Evolutionary conservation across 768 basidiomycete species (phyloP), one percentile per base, ranked within the genome.

Genomic region (Leccinum olivaceopallidum): DNA sequence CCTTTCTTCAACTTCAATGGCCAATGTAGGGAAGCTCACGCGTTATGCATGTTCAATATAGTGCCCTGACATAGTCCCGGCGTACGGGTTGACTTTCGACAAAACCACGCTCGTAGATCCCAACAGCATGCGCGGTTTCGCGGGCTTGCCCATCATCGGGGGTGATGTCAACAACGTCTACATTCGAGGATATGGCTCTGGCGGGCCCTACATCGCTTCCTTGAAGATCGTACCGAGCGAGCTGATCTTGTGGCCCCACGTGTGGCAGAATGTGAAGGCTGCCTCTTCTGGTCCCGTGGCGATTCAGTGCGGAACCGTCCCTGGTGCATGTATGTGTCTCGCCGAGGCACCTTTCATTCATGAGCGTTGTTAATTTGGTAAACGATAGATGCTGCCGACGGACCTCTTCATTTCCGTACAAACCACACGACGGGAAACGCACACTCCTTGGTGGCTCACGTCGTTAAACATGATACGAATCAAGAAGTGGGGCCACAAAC

Each of bases 361-460:
- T 7, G 49, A 24, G 26, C 8, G 14, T 4, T 13, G 13, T 28
- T 44, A 0, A 61, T 47, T 32, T 47, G 7, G 6, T 18, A 20
- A 36, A 37, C 37, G 18, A 52, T 37, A 63, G 63, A 48, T 6
- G 60, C 53, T 37, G 47, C 39, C 18, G 39, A 34, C 3, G 7
- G 42, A 8, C 60, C 37, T 34, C 4, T 63, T 2, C 48, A 28
- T 18, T 62, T 63, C 48, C 56, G 63, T n/a, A 57, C 63, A 24
- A 34, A 57, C 2, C 57, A 63, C 18, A 26, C 28, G 20, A 44
- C 50, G 3, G 57, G 60, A 44, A 51, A 49, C 6, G 16, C 54
- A 37, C 48, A 53, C 36, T 58, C 63, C 18, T 58, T 63, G 60
- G 50, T 63, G 18, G 60, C 60, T 13, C 22, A 62, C 20, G 47